Conservation (phyloP, 495 filamentous ascomycete genomes). For the Talaromyces stipitatus region DNA sequence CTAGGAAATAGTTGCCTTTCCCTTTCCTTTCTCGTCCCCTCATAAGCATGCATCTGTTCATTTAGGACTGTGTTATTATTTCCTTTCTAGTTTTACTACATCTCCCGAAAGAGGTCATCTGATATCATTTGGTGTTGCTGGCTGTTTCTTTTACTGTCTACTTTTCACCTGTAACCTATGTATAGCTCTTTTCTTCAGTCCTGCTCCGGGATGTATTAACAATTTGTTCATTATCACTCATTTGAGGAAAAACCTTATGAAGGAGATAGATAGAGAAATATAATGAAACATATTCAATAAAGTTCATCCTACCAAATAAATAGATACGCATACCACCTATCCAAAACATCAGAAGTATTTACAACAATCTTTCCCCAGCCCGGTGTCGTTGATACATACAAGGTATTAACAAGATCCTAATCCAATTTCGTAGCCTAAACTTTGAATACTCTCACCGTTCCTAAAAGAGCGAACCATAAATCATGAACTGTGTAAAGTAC, state of each 20-base stretch:
- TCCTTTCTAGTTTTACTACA: not conserved
- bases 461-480: too few species aligned
- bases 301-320: too few species aligned
- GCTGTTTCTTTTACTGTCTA: not conserved
- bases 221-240: not conserved
- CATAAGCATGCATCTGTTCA: not conserved
- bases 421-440: too few species aligned
- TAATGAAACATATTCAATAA: not conserved
- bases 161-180: not conserved
- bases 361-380: too few species aligned
- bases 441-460: too few species aligned
- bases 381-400: too few species aligned
- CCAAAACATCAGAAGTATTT: too few species aligned
- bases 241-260: not conserved
- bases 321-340: not conserved
- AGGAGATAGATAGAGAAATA: not conserved
- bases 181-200: not conserved
- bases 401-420: too few species aligned
- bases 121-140: not conserved
- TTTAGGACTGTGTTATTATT: not conserved
- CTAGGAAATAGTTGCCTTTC: not conserved
- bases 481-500: too few species aligned
- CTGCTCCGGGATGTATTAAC: conserved; percentile 4
- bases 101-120: not conserved
- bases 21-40: not conserved